These are phyloP conservation scores for Esteya vermicola DNA, from an alignment of 2,329 filamentous ascomycete genomes.

Conservation along the genomic window DNA sequence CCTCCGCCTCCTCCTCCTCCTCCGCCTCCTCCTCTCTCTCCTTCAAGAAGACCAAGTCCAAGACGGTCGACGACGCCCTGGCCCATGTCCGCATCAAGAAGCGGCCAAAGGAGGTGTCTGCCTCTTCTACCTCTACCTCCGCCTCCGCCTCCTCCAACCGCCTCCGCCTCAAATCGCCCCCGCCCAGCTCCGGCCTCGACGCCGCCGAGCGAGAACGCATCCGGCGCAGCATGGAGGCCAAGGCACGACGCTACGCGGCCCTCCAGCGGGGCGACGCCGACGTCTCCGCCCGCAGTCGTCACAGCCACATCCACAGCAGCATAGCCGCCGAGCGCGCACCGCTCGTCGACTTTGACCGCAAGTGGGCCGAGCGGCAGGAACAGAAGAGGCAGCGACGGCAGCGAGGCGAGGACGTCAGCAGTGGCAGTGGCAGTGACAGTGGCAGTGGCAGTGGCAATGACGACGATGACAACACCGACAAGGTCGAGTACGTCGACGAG, in stretches of 20 bases:
- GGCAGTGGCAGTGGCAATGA: constrained; percentile 23
- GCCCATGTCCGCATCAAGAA: background rate
- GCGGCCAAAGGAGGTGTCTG: background rate
- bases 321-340: no score
- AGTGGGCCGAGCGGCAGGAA: constrained; percentile 74
- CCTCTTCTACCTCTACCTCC: background rate
- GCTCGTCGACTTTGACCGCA: constrained; percentile 87
- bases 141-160: background rate
- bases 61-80: background rate
- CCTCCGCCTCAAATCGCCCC: constrained; percentile 35
- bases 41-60: background rate
- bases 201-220: constrained; percentile 56
- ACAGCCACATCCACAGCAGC: no score
- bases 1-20: constrained; percentile 27
- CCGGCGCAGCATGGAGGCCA: constrained; percentile 75
- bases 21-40: constrained; percentile 7
- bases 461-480: constrained; percentile 62
- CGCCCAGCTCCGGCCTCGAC: constrained; percentile 36
- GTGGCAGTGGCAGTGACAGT: constrained; percentile 20
- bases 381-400: no score
- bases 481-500: constrained; percentile 88
- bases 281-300: no score
- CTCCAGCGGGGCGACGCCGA: constrained; percentile 89
- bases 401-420: constrained; percentile 17
- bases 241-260: constrained; percentile 73